These are phyloP conservation scores for Fusarium sp. DNA, from an alignment of 2,329 filamentous ascomycete species.

Conservation along the genomic window DNA sequence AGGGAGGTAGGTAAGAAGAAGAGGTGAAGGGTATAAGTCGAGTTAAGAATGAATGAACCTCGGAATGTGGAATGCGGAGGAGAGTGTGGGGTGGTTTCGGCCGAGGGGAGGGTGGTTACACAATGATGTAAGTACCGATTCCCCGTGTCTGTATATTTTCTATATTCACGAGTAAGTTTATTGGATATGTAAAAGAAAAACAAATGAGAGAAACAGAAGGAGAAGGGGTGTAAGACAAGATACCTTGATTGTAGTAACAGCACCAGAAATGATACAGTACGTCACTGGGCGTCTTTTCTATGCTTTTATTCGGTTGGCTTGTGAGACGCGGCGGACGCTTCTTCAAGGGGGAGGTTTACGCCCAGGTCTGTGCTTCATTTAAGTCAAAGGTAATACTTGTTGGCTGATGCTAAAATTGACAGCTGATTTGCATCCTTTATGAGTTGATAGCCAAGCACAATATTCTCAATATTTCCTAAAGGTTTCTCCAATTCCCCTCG, in stretches of 20 bases:
- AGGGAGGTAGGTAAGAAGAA: not conserved
- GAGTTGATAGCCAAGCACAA: not conserved
- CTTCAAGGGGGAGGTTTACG: conserved; percentile 19
- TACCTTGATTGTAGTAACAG: not conserved
- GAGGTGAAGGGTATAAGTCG: conserved; percentile 23
- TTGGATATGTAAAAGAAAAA: not conserved
- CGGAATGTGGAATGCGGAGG: conserved; percentile 43
- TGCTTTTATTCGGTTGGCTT: conserved; percentile 7
- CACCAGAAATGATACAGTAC: conserved; percentile 12
- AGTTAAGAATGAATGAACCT: conserved; percentile 30
- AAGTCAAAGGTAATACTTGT: not conserved
- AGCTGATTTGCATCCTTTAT: not conserved
- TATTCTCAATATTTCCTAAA: not conserved
- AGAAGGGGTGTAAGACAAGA: not conserved
- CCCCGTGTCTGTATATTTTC: not conserved
- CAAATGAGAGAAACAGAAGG: not conserved
- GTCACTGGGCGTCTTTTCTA: conserved; percentile 35
- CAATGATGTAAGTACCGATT: conserved; percentile 28
- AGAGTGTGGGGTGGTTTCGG: conserved; percentile 46
- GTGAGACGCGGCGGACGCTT: conserved; percentile 12
- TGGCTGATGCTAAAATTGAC: no score
- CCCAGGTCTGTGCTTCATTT: conserved; percentile 15
- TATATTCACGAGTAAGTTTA: not conserved
- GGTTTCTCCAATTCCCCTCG: conserved; percentile 35
- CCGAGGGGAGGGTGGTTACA: conserved; percentile 43